Evolutionary conservation across 345 rosid species (phyloP).

Genomic region (Theobroma cacao): DNA sequence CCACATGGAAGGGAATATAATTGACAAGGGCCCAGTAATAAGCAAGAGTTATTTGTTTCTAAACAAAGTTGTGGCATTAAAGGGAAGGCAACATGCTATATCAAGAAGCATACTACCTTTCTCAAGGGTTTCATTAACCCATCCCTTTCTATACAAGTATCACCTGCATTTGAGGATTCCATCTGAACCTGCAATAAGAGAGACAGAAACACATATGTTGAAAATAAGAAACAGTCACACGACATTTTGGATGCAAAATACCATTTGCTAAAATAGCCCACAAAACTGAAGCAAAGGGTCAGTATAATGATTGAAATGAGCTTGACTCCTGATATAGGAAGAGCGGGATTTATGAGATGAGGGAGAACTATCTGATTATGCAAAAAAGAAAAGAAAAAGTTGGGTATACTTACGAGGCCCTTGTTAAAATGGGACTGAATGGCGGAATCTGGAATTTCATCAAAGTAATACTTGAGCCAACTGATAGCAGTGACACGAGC

Average conservation of each 20-base stretch:
- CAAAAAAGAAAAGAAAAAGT: neutral
- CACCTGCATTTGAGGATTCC: conserved; percentile 34
- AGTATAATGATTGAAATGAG: neutral
- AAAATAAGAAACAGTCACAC: neutral
- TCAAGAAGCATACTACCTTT: conserved; percentile 39
- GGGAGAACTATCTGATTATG: neutral
- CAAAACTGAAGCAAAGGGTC: neutral
- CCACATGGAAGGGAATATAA: conserved; percentile 12
- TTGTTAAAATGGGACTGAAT: conserved; percentile 80
- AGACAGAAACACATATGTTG: neutral
- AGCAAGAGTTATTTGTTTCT: neutral
- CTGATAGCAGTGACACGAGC: conserved; percentile 65
- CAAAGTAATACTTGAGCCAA: conserved; percentile 83
- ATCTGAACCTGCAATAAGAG: conserved; percentile 47
- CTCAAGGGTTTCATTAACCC: conserved; percentile 39
- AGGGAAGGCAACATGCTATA: neutral
- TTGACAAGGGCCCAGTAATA: neutral
- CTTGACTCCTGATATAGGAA: neutral
- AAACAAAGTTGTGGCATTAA: neutral
- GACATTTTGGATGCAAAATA: neutral
- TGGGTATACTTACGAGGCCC: conserved; percentile 59
- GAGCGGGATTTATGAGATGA: neutral
- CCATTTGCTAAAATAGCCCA: neutral
- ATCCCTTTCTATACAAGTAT: conserved; percentile 20
- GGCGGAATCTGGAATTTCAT: conserved; percentile 50